Evolutionary conservation across 371 early-diverging fungal species (phyloP).

Genomic region (Syncephalastrum racemosum): DNA sequence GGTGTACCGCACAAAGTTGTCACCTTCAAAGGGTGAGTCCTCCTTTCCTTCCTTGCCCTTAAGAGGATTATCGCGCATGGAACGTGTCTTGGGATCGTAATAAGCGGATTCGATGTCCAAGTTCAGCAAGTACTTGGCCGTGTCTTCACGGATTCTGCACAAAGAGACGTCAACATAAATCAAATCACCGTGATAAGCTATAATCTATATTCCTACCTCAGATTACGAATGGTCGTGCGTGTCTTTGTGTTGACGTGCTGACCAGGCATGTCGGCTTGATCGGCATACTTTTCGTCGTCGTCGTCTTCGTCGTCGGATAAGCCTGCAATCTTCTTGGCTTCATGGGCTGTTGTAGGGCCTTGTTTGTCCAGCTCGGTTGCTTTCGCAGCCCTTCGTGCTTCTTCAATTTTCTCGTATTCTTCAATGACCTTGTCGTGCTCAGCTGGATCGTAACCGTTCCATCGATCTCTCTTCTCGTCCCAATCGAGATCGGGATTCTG

Average conservation of each 20-base stretch:
- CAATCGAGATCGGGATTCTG: constrained; percentile 79
- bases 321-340: constrained; percentile 55
- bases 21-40: constrained; percentile 74
- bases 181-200: background rate
- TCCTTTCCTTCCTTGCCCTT: constrained; percentile 59
- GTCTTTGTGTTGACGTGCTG: constrained; percentile 91
- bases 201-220: constrained; percentile 56
- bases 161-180: background rate
- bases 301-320: constrained; percentile 69
- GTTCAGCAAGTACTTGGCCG: constrained; percentile 96
- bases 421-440: constrained; percentile 79
- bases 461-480: constrained; percentile 96
- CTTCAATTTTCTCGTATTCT: constrained; percentile 92
- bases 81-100: constrained; percentile 98
- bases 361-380: constrained; percentile 76
- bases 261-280: constrained; percentile 85
- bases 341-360: constrained; percentile 54
- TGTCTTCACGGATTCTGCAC: constrained; percentile 94
- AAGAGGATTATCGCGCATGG: constrained; percentile 96
- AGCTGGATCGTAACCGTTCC: constrained; percentile 95
- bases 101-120: constrained; percentile 93
- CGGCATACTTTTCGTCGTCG: constrained; percentile 93
- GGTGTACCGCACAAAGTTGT: constrained; percentile 90
- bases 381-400: constrained; percentile 80
- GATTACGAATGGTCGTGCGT: constrained; percentile 91